A percentile compares a stretch with the other conserved stretches of the same genome.
Evolutionary conservation across 192 early-diverging fungal species (phyloP).

Genomic region (Chytriomyces confervae): DNA sequence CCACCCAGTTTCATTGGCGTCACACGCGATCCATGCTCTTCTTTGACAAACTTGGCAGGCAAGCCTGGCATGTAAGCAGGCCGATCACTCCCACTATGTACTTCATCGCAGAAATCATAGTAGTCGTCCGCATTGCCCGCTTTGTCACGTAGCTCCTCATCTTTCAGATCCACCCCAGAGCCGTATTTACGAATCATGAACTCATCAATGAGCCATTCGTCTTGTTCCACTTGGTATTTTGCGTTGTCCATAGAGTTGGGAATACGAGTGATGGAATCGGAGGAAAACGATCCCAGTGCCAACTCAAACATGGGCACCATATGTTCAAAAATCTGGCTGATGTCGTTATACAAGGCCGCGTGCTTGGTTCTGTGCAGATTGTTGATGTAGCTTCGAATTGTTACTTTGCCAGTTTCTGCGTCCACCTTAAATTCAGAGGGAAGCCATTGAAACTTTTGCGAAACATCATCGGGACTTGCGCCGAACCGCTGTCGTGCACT

Average conservation of each 20-base stretch:
- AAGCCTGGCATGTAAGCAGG: slow-evolving; percentile 21
- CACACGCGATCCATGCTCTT: background rate
- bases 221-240: background rate
- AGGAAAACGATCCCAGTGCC: slow-evolving; percentile 4
- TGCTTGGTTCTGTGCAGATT: slow-evolving; percentile 65
- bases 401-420: slow-evolving; percentile 49
- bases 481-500: background rate
- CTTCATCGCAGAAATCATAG: slow-evolving; percentile 23
- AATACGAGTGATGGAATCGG: slow-evolving; percentile 1
- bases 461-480: slow-evolving; percentile 13
- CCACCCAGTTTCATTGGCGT: slow-evolving; percentile 34
- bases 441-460: slow-evolving; percentile 63
- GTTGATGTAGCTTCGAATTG: slow-evolving; percentile 73
- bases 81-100: slow-evolving; percentile 16
- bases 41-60: slow-evolving; percentile 27
- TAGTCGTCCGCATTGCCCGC: slow-evolving; percentile 4
- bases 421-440: slow-evolving; percentile 67
- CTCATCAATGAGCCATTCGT: slow-evolving; percentile 12
- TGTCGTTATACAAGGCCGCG: slow-evolving; percentile 56
- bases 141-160: background rate
- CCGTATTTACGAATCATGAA: slow-evolving; percentile 8
- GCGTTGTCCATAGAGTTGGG: slow-evolving; percentile 2
- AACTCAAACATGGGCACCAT: slow-evolving; percentile 73
- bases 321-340: slow-evolving; percentile 56
- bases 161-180: background rate